Conservation (phyloP, 768 basidiomycete genomes). For the Lentinus brumalis region DNA sequence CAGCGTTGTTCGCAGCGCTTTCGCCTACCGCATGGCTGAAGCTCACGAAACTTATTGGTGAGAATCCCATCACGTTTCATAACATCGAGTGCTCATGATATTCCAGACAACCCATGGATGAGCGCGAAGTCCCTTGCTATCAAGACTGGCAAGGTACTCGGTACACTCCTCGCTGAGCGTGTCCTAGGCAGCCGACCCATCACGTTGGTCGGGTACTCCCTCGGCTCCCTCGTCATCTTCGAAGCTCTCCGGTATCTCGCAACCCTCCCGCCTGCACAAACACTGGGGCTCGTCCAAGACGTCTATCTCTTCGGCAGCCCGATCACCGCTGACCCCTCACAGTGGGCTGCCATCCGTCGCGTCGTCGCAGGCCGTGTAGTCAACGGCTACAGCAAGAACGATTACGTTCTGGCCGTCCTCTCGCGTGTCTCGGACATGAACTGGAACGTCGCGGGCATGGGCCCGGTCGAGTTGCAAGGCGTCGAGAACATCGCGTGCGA, state of each 20-base stretch:
- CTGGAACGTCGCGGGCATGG: slow-evolving; percentile 55
- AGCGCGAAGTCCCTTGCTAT: slow-evolving; percentile 52
- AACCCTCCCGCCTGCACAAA: slow-evolving; percentile 44
- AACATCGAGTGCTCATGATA: no score
- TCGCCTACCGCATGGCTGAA: slow-evolving; percentile 52
- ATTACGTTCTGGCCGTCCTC: slow-evolving; percentile 57
- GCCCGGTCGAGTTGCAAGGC: slow-evolving; percentile 49
- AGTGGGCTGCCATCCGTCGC: slow-evolving; percentile 51
- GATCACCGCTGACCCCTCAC: slow-evolving; percentile 37
- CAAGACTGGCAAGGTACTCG: slow-evolving; percentile 57
- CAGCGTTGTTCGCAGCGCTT: slow-evolving; percentile 50
- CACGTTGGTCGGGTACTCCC: slow-evolving; percentile 57
- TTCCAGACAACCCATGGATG: slow-evolving; percentile 61
- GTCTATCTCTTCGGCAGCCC: slow-evolving; percentile 59
- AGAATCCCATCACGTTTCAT: slow-evolving; percentile 1
- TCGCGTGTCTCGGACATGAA: slow-evolving; percentile 47
- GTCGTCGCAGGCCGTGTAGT: slow-evolving; percentile 54
- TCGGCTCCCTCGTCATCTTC: slow-evolving; percentile 58
- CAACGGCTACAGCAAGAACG: slow-evolving; percentile 53
- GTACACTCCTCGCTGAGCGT: slow-evolving; percentile 48
- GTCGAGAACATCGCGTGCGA: slow-evolving; percentile 54
- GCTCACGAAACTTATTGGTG: slow-evolving; percentile 56
- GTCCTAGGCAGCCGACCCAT: slow-evolving; percentile 57
- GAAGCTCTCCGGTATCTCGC: slow-evolving; percentile 55
- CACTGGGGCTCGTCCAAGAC: slow-evolving; percentile 52